Conservation (phyloP, 176 grass and related monocot species). For the Carex pumila region DNA sequence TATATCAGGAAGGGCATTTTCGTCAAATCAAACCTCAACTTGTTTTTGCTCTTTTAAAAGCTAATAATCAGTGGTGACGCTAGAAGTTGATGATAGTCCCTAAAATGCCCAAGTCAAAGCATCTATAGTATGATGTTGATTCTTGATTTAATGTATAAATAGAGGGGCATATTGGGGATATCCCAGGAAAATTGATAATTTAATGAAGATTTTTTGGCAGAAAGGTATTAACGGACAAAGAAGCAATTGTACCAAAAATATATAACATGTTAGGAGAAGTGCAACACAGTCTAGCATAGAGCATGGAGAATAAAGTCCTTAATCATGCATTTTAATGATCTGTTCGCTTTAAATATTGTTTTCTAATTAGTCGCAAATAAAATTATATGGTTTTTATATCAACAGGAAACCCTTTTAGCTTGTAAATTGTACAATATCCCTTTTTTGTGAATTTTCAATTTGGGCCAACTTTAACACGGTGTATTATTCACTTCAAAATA, state of each 20-base stretch:
- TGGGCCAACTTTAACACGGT: slow-evolving; percentile 1
- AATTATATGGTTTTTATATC: not conserved
- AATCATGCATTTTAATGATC: not conserved
- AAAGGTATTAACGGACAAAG: slow-evolving; percentile 17
- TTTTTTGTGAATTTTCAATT: not conserved
- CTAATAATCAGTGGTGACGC: slow-evolving; percentile 4
- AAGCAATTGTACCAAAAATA: slow-evolving; percentile 3
- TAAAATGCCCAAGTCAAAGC: slow-evolving; percentile 14
- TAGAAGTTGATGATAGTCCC: not conserved
- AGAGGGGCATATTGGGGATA: not conserved
- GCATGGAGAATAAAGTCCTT: slow-evolving; percentile 6
- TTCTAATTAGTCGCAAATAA: not conserved
- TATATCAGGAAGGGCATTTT: slow-evolving; percentile 11
- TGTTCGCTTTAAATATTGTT: not conserved
- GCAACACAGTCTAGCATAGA: slow-evolving; percentile 26
- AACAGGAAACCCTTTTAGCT: not conserved
- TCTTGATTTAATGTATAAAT: not conserved
- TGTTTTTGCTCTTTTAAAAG: not conserved
- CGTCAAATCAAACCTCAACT: not conserved
- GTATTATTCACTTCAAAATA: slow-evolving; percentile 14
- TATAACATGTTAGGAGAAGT: slow-evolving; percentile 20
- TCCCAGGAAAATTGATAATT: not conserved
- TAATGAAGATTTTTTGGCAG: slow-evolving; percentile 4
- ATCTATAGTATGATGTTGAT: not conserved
- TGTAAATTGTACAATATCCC: not conserved